Conservation (phyloP, 2,329 filamentous ascomycete genomes). For the Xylariaceae sp. region DNA sequence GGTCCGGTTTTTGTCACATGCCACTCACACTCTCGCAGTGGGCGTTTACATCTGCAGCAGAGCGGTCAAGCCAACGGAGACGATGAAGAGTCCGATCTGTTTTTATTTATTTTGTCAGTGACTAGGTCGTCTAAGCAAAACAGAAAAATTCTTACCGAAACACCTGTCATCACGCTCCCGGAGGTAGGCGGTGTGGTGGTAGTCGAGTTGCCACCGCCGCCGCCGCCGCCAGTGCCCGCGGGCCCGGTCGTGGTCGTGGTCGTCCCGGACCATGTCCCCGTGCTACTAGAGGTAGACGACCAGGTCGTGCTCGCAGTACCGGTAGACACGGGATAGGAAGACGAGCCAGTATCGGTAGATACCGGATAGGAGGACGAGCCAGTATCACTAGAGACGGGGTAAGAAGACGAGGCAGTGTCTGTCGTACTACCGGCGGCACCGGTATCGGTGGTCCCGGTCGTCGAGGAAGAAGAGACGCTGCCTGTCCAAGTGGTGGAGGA, state of each 20-base stretch:
- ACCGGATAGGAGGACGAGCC: no score
- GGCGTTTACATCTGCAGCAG: constrained; percentile 19
- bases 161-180: constrained; percentile 14
- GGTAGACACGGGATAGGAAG: not conserved
- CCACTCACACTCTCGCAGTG: not conserved
- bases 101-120: no score
- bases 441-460: no score
- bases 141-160: constrained; percentile 22
- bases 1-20: no score
- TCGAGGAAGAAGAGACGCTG: no score
- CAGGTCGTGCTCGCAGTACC: not conserved
- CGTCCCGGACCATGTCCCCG: not conserved
- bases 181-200: constrained; percentile 15
- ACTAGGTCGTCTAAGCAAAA: no score
- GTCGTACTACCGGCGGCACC: no score
- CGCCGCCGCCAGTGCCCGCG: constrained; percentile 1
- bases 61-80: constrained; percentile 19
- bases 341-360: no score
- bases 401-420: no score
- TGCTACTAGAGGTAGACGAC: not conserved
- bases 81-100: constrained; percentile 22
- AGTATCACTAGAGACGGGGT: no score
- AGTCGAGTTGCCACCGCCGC: constrained; percentile 15
- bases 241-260: constrained; percentile 7
- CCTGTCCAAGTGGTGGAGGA: no score